These are phyloP conservation scores for Boeremia lycopersici DNA, from an alignment of 2,329 filamentous ascomycete species.

Conservation along the genomic window DNA sequence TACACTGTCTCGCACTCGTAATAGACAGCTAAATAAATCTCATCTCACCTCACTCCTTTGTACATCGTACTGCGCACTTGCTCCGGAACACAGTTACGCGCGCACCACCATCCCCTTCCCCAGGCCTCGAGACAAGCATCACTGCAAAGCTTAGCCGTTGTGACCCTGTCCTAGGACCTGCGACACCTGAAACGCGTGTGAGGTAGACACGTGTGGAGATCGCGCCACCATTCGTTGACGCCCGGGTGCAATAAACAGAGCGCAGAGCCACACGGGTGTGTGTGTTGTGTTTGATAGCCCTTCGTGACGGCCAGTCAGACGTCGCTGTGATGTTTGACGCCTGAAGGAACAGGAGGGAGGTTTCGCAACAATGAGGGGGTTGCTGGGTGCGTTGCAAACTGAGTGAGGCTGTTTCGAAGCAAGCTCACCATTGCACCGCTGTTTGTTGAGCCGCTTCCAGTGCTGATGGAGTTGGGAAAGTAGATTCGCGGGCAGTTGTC, in stretches of 20 bases:
- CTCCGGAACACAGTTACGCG: neutral
- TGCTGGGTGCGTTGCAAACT: neutral
- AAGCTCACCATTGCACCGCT: neutral
- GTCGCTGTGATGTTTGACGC: conserved; percentile 1
- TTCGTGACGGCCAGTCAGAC: neutral
- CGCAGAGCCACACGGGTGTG: neutral
- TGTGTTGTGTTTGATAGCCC: conserved; percentile 2
- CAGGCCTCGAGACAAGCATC: conserved; percentile 32
- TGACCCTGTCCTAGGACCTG: neutral
- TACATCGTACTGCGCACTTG: neutral
- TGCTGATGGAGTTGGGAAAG: neutral
- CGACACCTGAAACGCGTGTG: conserved; percentile 6
- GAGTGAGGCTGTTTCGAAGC: conserved; percentile 13
- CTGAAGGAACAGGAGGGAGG: conserved; percentile 1
- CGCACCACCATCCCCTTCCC: conserved; percentile 11
- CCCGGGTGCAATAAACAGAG: conserved; percentile 2
- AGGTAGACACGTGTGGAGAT: conserved; percentile 3
- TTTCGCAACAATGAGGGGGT: conserved; percentile 11
- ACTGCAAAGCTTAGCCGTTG: conserved; percentile 35
- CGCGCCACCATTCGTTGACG: neutral
- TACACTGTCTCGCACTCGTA: neutral
- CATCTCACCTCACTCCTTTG: neutral
- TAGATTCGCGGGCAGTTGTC: neutral
- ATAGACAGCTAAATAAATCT: no score
- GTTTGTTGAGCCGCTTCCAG: neutral